phyloP scores from a whole-genome alignment of 148 eudicot species.

The Nepenthes gracilis region DNA sequence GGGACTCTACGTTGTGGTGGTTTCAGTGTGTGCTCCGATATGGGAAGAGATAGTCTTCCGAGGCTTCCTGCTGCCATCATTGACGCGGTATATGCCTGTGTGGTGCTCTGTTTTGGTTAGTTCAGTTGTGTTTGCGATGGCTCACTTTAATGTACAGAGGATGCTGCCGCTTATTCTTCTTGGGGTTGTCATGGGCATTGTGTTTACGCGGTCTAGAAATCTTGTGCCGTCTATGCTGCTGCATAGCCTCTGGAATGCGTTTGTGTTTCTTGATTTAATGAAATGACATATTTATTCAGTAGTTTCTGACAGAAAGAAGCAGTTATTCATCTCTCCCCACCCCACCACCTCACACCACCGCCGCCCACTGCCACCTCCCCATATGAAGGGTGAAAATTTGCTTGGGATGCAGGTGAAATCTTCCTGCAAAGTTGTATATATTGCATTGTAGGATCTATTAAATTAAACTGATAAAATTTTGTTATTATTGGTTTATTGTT shows the following conservation, averaged over 20 bases:
- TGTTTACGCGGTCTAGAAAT: slow-evolving; percentile 68
- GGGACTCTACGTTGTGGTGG: slow-evolving; percentile 58
- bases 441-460: too few species aligned
- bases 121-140: slow-evolving; percentile 68
- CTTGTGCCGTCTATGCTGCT: slow-evolving; percentile 65
- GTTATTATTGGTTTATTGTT: too few species aligned
- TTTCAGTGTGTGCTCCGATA: slow-evolving; percentile 69
- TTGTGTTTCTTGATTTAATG: slow-evolving; percentile 79
- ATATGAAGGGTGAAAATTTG: too few species aligned
- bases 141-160: slow-evolving; percentile 77
- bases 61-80: slow-evolving; percentile 79
- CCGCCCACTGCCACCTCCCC: too few species aligned
- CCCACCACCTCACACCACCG: too few species aligned
- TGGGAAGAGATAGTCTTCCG: slow-evolving; percentile 86
- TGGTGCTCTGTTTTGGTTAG: slow-evolving; percentile 78
- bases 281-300: slow-evolving; percentile 17
- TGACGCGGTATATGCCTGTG: slow-evolving; percentile 79
- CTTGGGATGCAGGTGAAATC: too few species aligned
- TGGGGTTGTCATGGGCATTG: slow-evolving; percentile 72
- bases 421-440: too few species aligned
- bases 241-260: slow-evolving; percentile 88
- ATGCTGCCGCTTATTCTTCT: slow-evolving; percentile 68
- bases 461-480: too few species aligned
- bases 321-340: too few species aligned
- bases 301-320: too few species aligned